Conservation (phyloP, 768 basidiomycete species). For the Suillus lakei region DNA sequence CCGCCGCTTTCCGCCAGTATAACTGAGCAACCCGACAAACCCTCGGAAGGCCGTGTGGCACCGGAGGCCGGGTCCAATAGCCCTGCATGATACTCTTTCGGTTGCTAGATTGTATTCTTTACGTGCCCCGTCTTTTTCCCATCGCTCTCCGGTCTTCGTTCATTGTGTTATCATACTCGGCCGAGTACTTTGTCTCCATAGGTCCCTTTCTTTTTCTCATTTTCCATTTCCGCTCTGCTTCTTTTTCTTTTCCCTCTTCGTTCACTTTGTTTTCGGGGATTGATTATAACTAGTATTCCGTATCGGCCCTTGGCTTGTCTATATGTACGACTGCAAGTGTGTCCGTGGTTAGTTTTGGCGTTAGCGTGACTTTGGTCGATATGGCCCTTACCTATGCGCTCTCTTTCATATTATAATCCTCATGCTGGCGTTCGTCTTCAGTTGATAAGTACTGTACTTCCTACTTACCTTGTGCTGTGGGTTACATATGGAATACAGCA, state of each 20-base stretch:
- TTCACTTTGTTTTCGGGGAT: slow-evolving; percentile 16
- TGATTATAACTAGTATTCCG: slow-evolving; percentile 29
- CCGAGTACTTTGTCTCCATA: slow-evolving; percentile 31
- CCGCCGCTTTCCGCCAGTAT: slow-evolving; percentile 18
- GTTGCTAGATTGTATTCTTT: slow-evolving; percentile 30
- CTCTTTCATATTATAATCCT: slow-evolving; percentile 6
- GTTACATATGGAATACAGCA: slow-evolving; percentile 7
- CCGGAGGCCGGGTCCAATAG: slow-evolving; percentile 22
- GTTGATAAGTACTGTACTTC: slow-evolving; percentile 9
- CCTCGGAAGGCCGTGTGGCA: slow-evolving; percentile 25
- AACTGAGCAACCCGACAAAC: slow-evolving; percentile 29
- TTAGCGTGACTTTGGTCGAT: slow-evolving; percentile 8
- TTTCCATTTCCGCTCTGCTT: slow-evolving; percentile 3
- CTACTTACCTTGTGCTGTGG: slow-evolving; percentile 8
- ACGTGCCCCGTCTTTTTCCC: slow-evolving; percentile 6
- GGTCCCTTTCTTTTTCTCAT: slow-evolving; percentile 19
- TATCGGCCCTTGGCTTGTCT: slow-evolving; percentile 27
- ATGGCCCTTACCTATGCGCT: slow-evolving; percentile 11
- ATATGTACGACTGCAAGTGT: slow-evolving; percentile 27
- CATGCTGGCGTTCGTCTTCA: slow-evolving; percentile 8
- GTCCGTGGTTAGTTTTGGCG: slow-evolving; percentile 5
- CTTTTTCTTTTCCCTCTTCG: slow-evolving; percentile 9
- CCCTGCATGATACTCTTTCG: slow-evolving; percentile 23
- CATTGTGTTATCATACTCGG: slow-evolving; percentile 16
- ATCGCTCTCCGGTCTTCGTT: slow-evolving; percentile 17